Conservation (phyloP, 441 rosid genomes). For the Erysimum pusillum region DNA sequence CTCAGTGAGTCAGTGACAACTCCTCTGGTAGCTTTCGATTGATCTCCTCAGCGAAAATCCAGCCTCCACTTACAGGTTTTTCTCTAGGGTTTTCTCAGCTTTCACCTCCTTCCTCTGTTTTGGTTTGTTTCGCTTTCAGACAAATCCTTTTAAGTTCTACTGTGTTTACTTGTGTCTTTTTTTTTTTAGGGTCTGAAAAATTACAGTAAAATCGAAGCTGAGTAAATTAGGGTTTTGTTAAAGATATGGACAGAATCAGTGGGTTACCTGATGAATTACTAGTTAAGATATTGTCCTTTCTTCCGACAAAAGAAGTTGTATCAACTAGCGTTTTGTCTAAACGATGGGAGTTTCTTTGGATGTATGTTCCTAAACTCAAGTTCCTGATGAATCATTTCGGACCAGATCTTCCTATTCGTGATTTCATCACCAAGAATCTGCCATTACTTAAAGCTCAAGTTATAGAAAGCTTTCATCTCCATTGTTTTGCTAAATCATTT, state of each 20-base stretch:
- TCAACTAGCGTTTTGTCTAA: neutral
- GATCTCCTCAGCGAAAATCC: neutral
- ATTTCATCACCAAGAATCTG: neutral
- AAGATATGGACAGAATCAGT: neutral
- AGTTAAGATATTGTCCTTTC: neutral
- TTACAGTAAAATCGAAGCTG: too few species aligned
- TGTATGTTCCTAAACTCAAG: neutral
- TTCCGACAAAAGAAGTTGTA: slow-evolving; percentile 4
- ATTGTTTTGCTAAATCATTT: neutral
- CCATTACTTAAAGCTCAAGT: too few species aligned
- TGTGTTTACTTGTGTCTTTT: too few species aligned
- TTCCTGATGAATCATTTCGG: neutral
- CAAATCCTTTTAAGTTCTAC: neutral
- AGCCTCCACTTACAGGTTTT: neutral
- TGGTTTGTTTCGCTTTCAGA: neutral
- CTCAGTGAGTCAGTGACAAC: neutral
- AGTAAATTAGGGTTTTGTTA: too few species aligned
- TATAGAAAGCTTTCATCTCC: too few species aligned
- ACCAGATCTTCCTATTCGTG: neutral
- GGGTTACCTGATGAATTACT: neutral
- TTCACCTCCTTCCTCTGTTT: neutral
- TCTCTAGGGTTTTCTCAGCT: neutral
- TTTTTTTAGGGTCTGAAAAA: neutral
- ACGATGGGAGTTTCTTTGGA: slow-evolving; percentile 1
- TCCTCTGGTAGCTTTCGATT: neutral